Evolutionary conservation across 495 filamentous ascomycete species (phyloP), one percentile per base, ranked within the genome.

Genomic region (Halenospora varia): DNA sequence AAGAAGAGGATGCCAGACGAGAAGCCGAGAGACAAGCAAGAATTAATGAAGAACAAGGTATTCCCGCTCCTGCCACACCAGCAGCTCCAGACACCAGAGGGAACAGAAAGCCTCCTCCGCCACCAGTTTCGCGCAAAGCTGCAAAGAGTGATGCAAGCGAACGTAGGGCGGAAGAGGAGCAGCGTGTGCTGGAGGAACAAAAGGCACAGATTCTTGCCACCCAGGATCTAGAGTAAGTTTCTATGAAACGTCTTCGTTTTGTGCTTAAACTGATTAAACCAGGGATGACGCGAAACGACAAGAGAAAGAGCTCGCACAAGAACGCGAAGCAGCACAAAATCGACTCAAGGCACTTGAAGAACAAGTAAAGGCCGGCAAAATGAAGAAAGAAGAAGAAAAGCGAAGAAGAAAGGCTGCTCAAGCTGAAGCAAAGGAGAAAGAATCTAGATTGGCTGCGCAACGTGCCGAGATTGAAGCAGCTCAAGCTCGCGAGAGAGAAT

Each of bases 341-440:
- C 87, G 90, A 45, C 81, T 96, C 19, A 87, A 83, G 63, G 93
- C 91, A 22, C 79, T 99, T 24, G 91, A 99, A 66, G 90, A 97
- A 67, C 91, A 95, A 68, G 91, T 97, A 46, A 86, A 86, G 60
- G 88, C 91, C 70, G 92, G 93, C 53, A 97, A 97, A 73, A 73
- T 97, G n/a, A 95, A 92, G 79, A 96, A 94, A 69, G 87, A 92
- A 63, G 95, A 97, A 70, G 95, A 96, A 74, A 96, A 93, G 74
- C 85, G 84, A 18, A 85, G 84, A 62, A 93, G 88, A 75, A 91
- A 96, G 70, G 93, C 92, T 48, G 90, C 92, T 9, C 75, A 89
- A 60, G 85, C 86, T 49, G 88, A 90, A 65, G 87, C 92, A 20
- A 92, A 89, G 64, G 90, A 96, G 65, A 92, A 96, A 65, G 92